These are phyloP conservation scores for Wickerhamia fluorescens DNA, from an alignment of 805 yeast species.

Conservation along the genomic window DNA sequence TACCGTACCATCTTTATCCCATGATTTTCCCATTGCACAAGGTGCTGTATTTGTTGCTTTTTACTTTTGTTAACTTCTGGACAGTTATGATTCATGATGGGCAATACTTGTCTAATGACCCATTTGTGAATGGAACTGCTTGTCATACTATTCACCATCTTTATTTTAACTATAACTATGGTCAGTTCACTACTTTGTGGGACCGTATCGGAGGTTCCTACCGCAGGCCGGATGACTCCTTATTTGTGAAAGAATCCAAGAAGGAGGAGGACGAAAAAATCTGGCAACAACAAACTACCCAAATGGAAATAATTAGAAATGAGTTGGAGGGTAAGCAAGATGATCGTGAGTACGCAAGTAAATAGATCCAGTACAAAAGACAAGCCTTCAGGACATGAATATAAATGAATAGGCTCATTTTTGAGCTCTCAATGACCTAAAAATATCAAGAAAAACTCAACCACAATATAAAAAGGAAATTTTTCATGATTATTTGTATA, in stretches of 20 bases:
- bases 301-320: slow-evolving; percentile 73
- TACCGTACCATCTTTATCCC: slow-evolving; percentile 92
- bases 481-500: neutral
- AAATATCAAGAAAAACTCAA: no score
- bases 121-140: slow-evolving; percentile 94
- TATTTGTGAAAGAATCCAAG: slow-evolving; percentile 52
- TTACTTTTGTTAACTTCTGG: slow-evolving; percentile 94
- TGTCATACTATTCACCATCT: slow-evolving; percentile 96
- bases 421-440: no score
- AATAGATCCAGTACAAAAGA: no score
- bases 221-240: slow-evolving; percentile 83
- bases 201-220: slow-evolving; percentile 93
- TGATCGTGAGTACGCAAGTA: slow-evolving; percentile 58
- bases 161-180: slow-evolving; percentile 96
- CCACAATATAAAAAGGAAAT: neutral
- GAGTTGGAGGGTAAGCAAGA: slow-evolving; percentile 72
- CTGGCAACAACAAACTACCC: slow-evolving; percentile 63
- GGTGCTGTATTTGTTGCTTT: slow-evolving; percentile 69
- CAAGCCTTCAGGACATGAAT: no score
- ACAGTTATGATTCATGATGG: slow-evolving; percentile 99
- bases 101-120: slow-evolving; percentile 87
- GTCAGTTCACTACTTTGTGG: slow-evolving; percentile 98
- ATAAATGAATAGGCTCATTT: neutral
- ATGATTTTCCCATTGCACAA: slow-evolving; percentile 90
- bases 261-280: slow-evolving; percentile 50